Evolutionary conservation across 2,329 filamentous ascomycete species (phyloP).

Genomic region (Microdochium trichocladiopsis): DNA sequence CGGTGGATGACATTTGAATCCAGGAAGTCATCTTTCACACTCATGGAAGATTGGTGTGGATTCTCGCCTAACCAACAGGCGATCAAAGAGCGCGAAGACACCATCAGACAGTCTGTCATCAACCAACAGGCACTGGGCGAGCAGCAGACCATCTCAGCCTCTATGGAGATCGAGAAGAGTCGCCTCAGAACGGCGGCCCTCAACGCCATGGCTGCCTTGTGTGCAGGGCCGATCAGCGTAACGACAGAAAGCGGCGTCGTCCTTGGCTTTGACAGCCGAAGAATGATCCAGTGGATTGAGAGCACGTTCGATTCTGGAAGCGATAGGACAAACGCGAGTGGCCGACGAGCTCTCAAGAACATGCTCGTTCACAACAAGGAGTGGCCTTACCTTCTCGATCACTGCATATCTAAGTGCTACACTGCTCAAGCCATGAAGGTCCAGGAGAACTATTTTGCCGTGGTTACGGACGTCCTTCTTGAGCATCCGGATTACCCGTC

Average conservation of each 20-base stretch:
- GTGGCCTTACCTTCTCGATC: slow-evolving; percentile 75
- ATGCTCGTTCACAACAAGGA: slow-evolving; percentile 87
- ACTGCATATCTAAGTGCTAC: slow-evolving; percentile 90
- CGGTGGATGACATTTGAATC: slow-evolving; percentile 98
- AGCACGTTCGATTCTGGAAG: slow-evolving; percentile 89
- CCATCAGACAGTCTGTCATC: slow-evolving; percentile 78
- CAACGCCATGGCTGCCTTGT: slow-evolving; percentile 92
- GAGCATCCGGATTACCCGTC: slow-evolving; percentile 77
- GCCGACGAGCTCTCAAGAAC: slow-evolving; percentile 80
- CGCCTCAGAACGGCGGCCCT: slow-evolving; percentile 85
- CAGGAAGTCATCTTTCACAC: slow-evolving; percentile 84
- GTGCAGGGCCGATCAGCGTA: slow-evolving; percentile 77
- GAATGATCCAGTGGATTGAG: slow-evolving; percentile 93
- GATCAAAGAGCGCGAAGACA: slow-evolving; percentile 75
- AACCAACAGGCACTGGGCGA: slow-evolving; percentile 72
- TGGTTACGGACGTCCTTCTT: slow-evolving; percentile 80
- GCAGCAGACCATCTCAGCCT: slow-evolving; percentile 71
- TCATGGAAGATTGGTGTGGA: slow-evolving; percentile 99
- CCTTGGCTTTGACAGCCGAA: slow-evolving; percentile 83
- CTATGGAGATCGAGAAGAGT: slow-evolving; percentile 95
- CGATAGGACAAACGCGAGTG: slow-evolving; percentile 86
- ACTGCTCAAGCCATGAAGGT: slow-evolving; percentile 73
- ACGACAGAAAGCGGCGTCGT: slow-evolving; percentile 82
- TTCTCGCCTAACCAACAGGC: slow-evolving; percentile 87
- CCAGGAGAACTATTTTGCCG: slow-evolving; percentile 90